Evolutionary conservation across 2,329 filamentous ascomycete genomes (phyloP), one percentile per base, ranked within the genome.

Genomic region (Pseudopyrenochaeta lycopersici): DNA sequence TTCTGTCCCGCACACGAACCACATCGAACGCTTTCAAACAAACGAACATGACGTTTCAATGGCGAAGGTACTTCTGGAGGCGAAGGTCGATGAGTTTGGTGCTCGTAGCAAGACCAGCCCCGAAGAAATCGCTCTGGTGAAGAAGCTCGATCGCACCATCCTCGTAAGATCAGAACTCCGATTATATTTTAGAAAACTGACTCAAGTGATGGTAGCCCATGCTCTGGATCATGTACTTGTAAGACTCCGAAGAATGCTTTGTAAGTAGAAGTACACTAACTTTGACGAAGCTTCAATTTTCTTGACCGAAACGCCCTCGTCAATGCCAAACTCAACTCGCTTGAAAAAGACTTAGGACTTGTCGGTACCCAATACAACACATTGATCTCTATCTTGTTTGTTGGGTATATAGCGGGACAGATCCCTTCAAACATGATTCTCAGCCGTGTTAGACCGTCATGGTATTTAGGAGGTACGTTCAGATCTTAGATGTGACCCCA

Each of bases 11-110:
- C 4, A 27, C 9, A 9, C 23, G 23, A 27, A 61, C 17, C 6
- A 90, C 86, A 64, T 89, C 89, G 62, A 87, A 74, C 23, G 84
- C 83, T 52, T 88, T 78, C 10, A 90, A 77, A 21, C 88, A 78
- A 17, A 7, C 12, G 45, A 47, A 4, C 29, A 18, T 7, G 45
- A 47, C 17, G 21, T 39, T 12, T 17, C 45, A 6, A 20, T 21
- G n/a, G 33, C n/a, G 1, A 47, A 47, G n/a, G 33, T 36, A 4
- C 15, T 31, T 1, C n/a, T 44, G 15, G 45, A 39, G 15, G 33
- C 45, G 4, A 42, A 49, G 17, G 30, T 46, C 6, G 54, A 58
- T 29, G 35, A 47, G 7, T 54, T 46, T 41, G 55, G 55, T 32
- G 55, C 55, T n/a, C 42, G 29, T 27, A 48, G 49, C 14, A 62